These are phyloP conservation scores for Cephalotrichum gorgonifer DNA, from an alignment of 2,329 filamentous ascomycete species.

Conservation along the genomic window DNA sequence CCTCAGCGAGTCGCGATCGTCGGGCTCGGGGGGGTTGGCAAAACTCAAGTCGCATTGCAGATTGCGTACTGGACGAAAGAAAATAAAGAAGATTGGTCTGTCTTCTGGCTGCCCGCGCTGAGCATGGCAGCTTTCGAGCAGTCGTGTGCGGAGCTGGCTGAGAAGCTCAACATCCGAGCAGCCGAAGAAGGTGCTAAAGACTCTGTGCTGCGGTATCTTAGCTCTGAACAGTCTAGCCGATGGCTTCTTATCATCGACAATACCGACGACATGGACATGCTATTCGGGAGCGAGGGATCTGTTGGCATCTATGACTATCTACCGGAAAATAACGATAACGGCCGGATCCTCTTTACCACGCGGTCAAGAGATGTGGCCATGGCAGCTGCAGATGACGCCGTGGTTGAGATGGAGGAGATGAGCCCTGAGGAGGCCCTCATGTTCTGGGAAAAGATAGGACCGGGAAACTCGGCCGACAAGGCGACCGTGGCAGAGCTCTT, in stretches of 20 bases:
- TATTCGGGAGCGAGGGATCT: constrained; percentile 9
- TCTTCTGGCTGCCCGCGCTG: constrained; percentile 33
- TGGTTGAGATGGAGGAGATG: constrained; percentile 10
- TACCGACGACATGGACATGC: constrained; percentile 23
- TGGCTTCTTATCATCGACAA: constrained; percentile 33
- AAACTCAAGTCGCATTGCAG: constrained; percentile 27
- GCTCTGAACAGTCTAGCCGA: constrained; percentile 14
- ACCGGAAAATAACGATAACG: constrained; percentile 19
- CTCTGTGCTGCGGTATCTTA: constrained; percentile 36
- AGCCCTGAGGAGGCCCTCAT: constrained; percentile 11
- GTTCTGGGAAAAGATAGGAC: constrained; percentile 12
- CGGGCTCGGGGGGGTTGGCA: constrained; percentile 28
- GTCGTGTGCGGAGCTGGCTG: constrained; percentile 22
- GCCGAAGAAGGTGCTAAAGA: constrained; percentile 44
- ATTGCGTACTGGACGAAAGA: constrained; percentile 25
- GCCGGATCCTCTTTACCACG: constrained; percentile 25
- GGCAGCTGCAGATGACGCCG: constrained; percentile 9
- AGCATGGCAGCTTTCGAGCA: constrained; percentile 27
- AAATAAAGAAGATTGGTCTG: constrained; percentile 21
- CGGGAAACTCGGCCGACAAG: constrained; percentile 4
- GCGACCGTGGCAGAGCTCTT: constrained; percentile 10
- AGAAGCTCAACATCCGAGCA: constrained; percentile 21
- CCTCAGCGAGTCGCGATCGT: constrained; percentile 15
- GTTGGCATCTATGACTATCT: constrained; percentile 14
- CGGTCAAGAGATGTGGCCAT: constrained; percentile 19